These are phyloP conservation scores for Podaxis carcinomalis DNA, from an alignment of 768 basidiomycete genomes.

Conservation along the genomic window DNA sequence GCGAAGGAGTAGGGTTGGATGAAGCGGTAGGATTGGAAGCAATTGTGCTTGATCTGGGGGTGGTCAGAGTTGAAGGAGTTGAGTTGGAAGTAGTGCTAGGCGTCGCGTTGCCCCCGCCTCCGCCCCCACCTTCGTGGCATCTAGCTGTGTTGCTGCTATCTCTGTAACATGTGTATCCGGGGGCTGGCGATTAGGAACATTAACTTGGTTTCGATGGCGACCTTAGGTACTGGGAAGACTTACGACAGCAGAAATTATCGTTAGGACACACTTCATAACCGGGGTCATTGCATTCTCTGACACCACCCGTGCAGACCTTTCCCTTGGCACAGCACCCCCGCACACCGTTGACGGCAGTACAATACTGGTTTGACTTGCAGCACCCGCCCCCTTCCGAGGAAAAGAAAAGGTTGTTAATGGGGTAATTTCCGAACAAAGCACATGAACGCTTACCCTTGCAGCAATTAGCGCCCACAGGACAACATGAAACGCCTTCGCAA, in stretches of 20 bases:
- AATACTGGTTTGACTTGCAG: not conserved
- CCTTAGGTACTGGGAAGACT: not conserved
- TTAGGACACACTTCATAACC: not conserved
- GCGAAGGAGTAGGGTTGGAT: not conserved
- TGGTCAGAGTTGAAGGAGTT: not conserved
- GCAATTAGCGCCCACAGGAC: not conserved
- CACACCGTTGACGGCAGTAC: not conserved
- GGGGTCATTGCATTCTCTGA: not conserved
- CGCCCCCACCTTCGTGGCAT: not conserved
- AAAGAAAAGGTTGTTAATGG: not conserved
- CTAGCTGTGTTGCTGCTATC: not conserved
- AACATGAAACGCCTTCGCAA: not conserved
- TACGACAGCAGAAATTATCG: conserved; percentile 2
- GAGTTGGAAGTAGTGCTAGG: not conserved
- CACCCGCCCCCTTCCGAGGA: not conserved
- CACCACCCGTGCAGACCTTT: not conserved
- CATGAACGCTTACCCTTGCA: not conserved
- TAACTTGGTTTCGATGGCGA: not conserved
- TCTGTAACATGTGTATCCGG: not conserved
- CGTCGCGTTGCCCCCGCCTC: not conserved
- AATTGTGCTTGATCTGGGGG: not conserved
- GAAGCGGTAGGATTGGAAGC: too few relatives aligned
- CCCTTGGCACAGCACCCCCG: conserved; percentile 3
- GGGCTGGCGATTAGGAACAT: not conserved
- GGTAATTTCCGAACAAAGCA: not conserved